Evolutionary conservation across 305 asterid genomes (phyloP).

Genomic region (Solanum hybrid): DNA sequence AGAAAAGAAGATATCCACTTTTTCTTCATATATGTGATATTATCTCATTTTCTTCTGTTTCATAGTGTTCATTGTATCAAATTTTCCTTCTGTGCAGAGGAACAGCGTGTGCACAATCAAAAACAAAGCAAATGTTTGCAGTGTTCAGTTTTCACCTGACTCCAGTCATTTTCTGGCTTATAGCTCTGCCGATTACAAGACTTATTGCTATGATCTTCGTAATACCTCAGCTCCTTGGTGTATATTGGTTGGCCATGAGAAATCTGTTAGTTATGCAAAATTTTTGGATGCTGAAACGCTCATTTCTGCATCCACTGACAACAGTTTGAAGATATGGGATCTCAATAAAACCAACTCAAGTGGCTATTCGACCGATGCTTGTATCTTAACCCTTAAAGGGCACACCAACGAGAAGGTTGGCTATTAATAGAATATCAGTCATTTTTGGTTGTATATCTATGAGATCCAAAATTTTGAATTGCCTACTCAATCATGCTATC

Average conservation of each 20-base stretch:
- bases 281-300: constrained; percentile 70
- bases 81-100: constrained; percentile 50
- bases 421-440: not conserved
- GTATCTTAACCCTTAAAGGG: constrained; percentile 71
- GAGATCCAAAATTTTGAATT: not conserved
- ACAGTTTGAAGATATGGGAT: constrained; percentile 89
- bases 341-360: constrained; percentile 61
- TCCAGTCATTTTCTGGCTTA: constrained; percentile 64
- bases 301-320: constrained; percentile 91
- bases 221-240: constrained; percentile 73
- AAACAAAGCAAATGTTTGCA: constrained; percentile 85
- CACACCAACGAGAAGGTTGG: constrained; percentile 90
- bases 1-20: not conserved
- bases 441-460: not conserved
- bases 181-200: constrained; percentile 81
- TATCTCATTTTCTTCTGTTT: not conserved
- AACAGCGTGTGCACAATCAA: constrained; percentile 77
- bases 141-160: constrained; percentile 76
- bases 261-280: constrained; percentile 82
- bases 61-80: not conserved
- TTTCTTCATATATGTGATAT: not conserved
- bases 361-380: constrained; percentile 60
- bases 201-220: constrained; percentile 87
- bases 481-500: not conserved
- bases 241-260: constrained; percentile 78